Conservation (phyloP, 495 filamentous ascomycete genomes). For the Tuber melanosporum region DNA sequence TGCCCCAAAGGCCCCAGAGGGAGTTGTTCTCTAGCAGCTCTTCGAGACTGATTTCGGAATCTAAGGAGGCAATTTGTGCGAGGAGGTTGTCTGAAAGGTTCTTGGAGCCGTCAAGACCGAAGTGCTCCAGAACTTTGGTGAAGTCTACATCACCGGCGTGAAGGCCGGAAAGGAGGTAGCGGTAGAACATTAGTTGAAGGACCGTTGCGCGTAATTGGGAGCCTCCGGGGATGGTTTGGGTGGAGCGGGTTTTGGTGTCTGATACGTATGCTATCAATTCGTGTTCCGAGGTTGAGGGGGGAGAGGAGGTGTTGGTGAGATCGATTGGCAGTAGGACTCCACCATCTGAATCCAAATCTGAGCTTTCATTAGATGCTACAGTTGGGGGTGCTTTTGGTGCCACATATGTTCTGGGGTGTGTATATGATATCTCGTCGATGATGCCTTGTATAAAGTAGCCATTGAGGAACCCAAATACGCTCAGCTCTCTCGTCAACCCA, state of each 20-base stretch:
- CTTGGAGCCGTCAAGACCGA: slow-evolving; percentile 56
- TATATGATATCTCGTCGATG: slow-evolving; percentile 78
- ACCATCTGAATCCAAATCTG: slow-evolving; percentile 17
- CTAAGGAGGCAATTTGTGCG: slow-evolving; percentile 63
- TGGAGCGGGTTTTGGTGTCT: slow-evolving; percentile 78
- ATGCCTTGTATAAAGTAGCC: slow-evolving; percentile 81
- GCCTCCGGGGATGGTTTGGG: slow-evolving; percentile 56
- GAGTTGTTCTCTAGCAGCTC: slow-evolving; percentile 56
- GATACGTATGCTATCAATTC: slow-evolving; percentile 61
- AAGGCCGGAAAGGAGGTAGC: slow-evolving; percentile 70
- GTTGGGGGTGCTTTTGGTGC: slow-evolving; percentile 53
- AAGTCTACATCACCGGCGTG: slow-evolving; percentile 66
- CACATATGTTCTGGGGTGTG: slow-evolving; percentile 59
- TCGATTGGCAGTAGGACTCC: slow-evolving; percentile 46
- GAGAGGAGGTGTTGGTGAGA: slow-evolving; percentile 48
- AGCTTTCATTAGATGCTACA: slow-evolving; percentile 33
- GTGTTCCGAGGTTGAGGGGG: not conserved
- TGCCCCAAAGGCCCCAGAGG: slow-evolving; percentile 55
- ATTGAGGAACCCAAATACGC: slow-evolving; percentile 84
- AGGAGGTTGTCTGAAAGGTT: slow-evolving; percentile 76
- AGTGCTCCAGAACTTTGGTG: slow-evolving; percentile 58
- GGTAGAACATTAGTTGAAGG: slow-evolving; percentile 87
- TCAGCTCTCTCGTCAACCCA: slow-evolving; percentile 79
- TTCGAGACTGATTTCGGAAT: slow-evolving; percentile 52
- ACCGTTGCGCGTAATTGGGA: slow-evolving; percentile 66